Evolutionary conservation across 208 protist species (phyloP), one percentile per base, ranked within the genome.

Genomic region (Leishmania major): DNA sequence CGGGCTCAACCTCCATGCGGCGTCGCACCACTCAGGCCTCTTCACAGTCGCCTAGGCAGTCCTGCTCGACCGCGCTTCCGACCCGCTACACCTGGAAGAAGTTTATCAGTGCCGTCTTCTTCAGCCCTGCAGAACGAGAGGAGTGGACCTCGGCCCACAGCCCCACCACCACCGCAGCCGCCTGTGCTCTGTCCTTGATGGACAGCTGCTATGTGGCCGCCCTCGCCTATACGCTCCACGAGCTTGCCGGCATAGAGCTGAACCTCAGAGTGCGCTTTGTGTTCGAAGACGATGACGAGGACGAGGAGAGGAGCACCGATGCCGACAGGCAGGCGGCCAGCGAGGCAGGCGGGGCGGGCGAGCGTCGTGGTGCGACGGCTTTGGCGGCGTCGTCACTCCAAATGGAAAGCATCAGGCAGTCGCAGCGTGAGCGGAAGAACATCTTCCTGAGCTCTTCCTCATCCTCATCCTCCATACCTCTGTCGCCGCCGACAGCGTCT

Each of bases 401-500:
- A 77, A 28, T 45, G 37, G 67, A 13, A 55, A 74, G 3, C 70
- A 25, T 35, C 43, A 53, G 47, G 13, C 81, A 47, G 25, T 22
- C 11, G 35, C 76, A 53, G n/a, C 55, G 64, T 28, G 59, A 64
- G 25, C 51, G 19, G 28, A 80, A 70, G 31, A 86, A 86, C 47
- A 82, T 82, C 13, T 86, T 86, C 28, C 78, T 86, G 53, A 82
- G 78, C 78, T 82, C 83, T 37, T 86, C 83, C 64, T 77, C 69
- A 47, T 76, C 76, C 60, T 79, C 75, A 37, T 74, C 70, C 28
- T 35, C 22, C 43, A 17, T 31, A 25, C 6, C 70, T 25, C 45
- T 22, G 45, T 53, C 70, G 35, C n/a, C 70, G 28, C 70, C 1
- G 2, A 8, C 66, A 71, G 66, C 66, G 66, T 45, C 35, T 28